These are phyloP conservation scores for Zalerion maritima DNA, from an alignment of 495 filamentous ascomycete species.

Conservation along the genomic window DNA sequence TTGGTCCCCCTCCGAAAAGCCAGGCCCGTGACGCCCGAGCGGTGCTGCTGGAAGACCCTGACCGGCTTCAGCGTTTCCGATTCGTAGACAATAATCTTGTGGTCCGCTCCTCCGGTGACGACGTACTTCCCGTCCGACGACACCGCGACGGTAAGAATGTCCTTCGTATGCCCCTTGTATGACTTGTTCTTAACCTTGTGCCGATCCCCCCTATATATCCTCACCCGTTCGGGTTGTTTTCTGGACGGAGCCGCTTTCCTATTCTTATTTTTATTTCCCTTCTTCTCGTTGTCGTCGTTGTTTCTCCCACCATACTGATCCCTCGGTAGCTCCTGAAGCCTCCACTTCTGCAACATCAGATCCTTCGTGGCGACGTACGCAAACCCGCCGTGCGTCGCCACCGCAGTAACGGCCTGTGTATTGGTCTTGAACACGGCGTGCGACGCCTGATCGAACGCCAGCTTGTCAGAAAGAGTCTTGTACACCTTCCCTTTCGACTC, in stretches of 20 bases:
- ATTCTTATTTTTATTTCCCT: conserved; percentile 38
- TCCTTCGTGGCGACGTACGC: conserved; percentile 84
- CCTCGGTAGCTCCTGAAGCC: conserved; percentile 45
- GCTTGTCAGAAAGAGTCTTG: conserved; percentile 53
- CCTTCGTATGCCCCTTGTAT: conserved; percentile 58
- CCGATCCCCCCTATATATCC: conserved; percentile 47
- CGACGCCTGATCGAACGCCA: conserved; percentile 46
- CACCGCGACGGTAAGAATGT: conserved; percentile 70
- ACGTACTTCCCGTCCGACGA: conserved; percentile 81
- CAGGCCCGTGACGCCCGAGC: conserved; percentile 70
- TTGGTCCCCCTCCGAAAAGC: conserved; percentile 81
- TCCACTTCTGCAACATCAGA: conserved; percentile 73
- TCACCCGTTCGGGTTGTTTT: conserved; percentile 55
- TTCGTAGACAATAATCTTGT: conserved; percentile 74
- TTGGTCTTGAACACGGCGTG: conserved; percentile 62
- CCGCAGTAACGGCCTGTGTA: conserved; percentile 59
- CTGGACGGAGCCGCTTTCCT: conserved; percentile 52
- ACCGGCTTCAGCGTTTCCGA: conserved; percentile 59
- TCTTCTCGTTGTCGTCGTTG: conserved; percentile 20
- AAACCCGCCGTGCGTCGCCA: conserved; percentile 64
- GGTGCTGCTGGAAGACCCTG: conserved; percentile 80
- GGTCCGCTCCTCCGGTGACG: conserved; percentile 75
- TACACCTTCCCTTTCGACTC: conserved; percentile 86
- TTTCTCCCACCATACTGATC: too few relatives aligned
- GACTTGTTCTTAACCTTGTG: conserved; percentile 44